These are phyloP conservation scores for Hortaea werneckii DNA, from an alignment of 2,329 filamentous ascomycete genomes.

Conservation along the genomic window DNA sequence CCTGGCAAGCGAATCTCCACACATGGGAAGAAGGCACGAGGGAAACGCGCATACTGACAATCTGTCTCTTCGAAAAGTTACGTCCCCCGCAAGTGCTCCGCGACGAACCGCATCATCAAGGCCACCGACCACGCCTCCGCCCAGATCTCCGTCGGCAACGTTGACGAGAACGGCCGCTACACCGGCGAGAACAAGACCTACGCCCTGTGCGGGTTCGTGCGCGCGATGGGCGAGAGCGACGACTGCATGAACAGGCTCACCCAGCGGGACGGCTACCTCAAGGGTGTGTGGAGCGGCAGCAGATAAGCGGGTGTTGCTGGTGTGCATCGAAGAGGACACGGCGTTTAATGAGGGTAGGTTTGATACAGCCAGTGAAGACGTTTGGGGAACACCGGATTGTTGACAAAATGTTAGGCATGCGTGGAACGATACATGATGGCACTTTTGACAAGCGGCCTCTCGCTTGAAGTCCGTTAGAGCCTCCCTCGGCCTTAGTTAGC, in stretches of 20 bases:
- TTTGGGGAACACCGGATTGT: too few species aligned
- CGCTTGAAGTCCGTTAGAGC: too few species aligned
- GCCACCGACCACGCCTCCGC: conserved; percentile 99
- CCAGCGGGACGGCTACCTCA: conserved; percentile 92
- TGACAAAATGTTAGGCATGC: too few species aligned
- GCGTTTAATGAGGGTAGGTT: background rate
- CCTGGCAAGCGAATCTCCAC: too few species aligned
- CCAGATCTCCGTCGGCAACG: conserved; percentile 94
- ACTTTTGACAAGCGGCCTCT: too few species aligned
- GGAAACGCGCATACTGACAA: conserved; percentile 11
- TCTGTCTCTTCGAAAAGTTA: conserved; percentile 49
- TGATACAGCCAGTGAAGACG: too few species aligned
- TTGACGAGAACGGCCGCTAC: conserved; percentile 97
- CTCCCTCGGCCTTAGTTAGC: too few species aligned
- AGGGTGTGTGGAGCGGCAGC: conserved; percentile 75
- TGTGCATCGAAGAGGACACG: background rate
- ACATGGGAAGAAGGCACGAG: too few species aligned
- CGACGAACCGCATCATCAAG: conserved; percentile 99
- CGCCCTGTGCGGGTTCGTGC: conserved; percentile 94
- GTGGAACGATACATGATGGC: too few species aligned
- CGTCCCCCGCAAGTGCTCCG: conserved; percentile 97
- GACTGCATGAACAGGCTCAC: conserved; percentile 91
- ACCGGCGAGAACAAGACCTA: conserved; percentile 96
- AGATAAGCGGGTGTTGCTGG: background rate
- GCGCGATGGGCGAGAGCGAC: conserved; percentile 95